These are phyloP conservation scores for Purshia tridentata DNA, from an alignment of 306 rosid genomes.

Conservation along the genomic window DNA sequence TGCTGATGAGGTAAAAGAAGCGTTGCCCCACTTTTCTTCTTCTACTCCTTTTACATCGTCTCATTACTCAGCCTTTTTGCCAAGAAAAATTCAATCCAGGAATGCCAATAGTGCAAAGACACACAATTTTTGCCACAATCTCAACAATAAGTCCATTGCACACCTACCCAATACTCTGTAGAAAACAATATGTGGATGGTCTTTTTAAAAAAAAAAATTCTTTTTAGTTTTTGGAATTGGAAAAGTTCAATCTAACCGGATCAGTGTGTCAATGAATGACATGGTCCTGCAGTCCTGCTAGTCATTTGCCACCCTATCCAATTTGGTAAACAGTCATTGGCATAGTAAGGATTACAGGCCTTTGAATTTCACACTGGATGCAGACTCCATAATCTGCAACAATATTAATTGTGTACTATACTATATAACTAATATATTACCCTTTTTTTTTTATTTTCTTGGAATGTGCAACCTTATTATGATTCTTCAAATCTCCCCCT, in stretches of 20 bases:
- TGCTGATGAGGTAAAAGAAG: constrained; percentile 9
- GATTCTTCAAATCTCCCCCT: constrained; percentile 20
- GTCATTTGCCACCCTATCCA: neutral
- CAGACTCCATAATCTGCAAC: neutral
- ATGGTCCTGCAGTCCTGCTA: neutral
- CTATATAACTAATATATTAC: neutral
- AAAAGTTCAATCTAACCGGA: neutral
- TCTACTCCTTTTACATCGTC: neutral
- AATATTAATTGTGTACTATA: neutral
- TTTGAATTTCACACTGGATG: neutral
- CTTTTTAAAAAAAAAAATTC: neutral
- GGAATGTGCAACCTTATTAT: constrained; percentile 16
- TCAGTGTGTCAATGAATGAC: too few relatives aligned
- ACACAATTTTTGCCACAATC: neutral
- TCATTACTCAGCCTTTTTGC: neutral
- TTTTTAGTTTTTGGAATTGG: neutral
- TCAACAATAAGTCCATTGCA: neutral
- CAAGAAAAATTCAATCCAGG: neutral
- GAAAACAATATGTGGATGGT: neutral
- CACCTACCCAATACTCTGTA: neutral
- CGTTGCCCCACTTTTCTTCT: constrained; percentile 7
- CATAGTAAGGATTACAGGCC: neutral
- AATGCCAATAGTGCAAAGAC: neutral
- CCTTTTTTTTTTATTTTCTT: neutral
- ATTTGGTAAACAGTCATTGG: constrained; percentile 3